Evolutionary conservation across 805 yeast species (phyloP), one percentile per base, ranked within the genome.

Genomic region (Ogataea populi-albae): DNA sequence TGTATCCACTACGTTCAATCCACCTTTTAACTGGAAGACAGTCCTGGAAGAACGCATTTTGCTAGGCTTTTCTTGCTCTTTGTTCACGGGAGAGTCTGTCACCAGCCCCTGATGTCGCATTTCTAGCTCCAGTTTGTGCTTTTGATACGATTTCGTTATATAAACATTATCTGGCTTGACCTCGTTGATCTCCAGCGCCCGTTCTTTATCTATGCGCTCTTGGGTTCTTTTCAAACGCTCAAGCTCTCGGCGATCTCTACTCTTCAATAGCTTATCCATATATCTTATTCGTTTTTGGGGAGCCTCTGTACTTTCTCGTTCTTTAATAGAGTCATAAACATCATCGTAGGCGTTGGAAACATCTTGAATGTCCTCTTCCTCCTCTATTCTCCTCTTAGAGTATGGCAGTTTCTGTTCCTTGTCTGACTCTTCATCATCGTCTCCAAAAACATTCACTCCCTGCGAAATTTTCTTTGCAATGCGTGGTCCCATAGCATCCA

Each of bases 121-220:
- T 17, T 19, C 12, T 14, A 21, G 31, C 17, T 34, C 36, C 24
- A 57, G 57, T 43, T 63, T 65, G 35, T 62, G 62, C 26, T 53
- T 53, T 45, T 65, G 63, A 47, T 77, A 79, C 0, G 70, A 68
- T 1, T 62, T 52, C 1, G 79, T 69, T 7, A 75, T 71, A 55
- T 75, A 77, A 17, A 55, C 65, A 30, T 71, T 73, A 31, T 62
- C 67, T 14, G 55, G 69, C 4, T 50, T 57, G 30, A 46, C 59
- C 20, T 54, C 55, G 24, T 62, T 66, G 4, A 66, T 68, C 38
- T 70, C 75, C 15, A 52, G 37, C 21, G 62, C 62, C 6, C 70
- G 43, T 37, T 68, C 71, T 26, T 60, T 50, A 25, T 61, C 66
- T 6, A 57, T 42, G 30, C 59, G 61, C 16, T 64, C 45, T 17